Conservation (phyloP, 345 rosid species). For the Eutrema yunnanense region DNA sequence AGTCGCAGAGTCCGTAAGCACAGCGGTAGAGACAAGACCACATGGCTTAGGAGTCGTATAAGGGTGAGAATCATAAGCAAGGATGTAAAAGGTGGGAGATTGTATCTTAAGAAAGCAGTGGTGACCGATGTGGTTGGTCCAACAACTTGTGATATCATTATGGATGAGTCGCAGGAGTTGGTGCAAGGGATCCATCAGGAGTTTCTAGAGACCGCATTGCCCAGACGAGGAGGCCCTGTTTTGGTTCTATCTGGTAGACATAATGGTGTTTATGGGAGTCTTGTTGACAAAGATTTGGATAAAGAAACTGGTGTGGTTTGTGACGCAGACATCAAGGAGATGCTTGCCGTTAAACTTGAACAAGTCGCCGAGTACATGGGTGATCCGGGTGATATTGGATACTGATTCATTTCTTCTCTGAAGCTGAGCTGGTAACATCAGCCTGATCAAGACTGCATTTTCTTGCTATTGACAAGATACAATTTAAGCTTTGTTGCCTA, state of each 20-base stretch:
- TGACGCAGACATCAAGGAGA: constrained; percentile 54
- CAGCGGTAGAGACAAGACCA: background rate
- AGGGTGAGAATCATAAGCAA: constrained; percentile 70
- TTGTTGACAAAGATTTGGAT: constrained; percentile 68
- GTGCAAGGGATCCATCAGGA: constrained; percentile 70
- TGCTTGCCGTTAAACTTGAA: constrained; percentile 63
- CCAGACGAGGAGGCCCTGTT: constrained; percentile 61
- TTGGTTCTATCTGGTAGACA: constrained; percentile 63
- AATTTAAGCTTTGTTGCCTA: background rate
- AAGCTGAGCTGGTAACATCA: background rate
- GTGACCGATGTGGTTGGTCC: constrained; percentile 78
- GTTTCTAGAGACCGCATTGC: constrained; percentile 81
- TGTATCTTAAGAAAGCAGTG: constrained; percentile 82
- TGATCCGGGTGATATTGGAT: constrained; percentile 50
- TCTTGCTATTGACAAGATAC: background rate
- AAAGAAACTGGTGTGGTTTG: constrained; percentile 57
- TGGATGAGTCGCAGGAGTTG: constrained; percentile 72
- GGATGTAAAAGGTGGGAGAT: constrained; percentile 56
- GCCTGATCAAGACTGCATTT: background rate
- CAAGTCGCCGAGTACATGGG: constrained; percentile 83
- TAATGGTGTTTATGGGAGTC: constrained; percentile 64
- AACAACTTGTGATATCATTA: constrained; percentile 50
- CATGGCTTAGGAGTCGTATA: constrained; percentile 76
- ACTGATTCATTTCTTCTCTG: constrained; percentile 18
- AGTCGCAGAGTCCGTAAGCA: background rate